phyloP scores from a whole-genome alignment of 2,329 filamentous ascomycete species.

The Sporothrix pseudoabietina region DNA sequence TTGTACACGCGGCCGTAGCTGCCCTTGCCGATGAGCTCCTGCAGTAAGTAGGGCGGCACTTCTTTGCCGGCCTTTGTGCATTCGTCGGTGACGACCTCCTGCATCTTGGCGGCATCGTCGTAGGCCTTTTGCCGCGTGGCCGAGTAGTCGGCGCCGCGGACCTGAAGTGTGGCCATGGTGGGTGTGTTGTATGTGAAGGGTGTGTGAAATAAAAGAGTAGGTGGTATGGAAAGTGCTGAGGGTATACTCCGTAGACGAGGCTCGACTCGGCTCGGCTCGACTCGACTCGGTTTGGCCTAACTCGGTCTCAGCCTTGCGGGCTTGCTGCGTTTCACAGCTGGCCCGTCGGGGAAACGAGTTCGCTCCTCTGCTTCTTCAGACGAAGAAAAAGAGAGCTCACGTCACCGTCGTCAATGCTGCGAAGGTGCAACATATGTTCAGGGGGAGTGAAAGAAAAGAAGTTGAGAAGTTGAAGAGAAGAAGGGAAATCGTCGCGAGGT shows the following conservation, averaged over 20 bases:
- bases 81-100: constrained; percentile 59
- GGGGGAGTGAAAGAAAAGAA: neutral
- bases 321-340: constrained; percentile 4
- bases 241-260: neutral
- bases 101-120: constrained; percentile 67
- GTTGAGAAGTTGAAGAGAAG: neutral
- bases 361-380: constrained; percentile 16
- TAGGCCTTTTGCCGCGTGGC: constrained; percentile 50
- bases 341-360: neutral
- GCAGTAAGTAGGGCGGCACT: constrained; percentile 62
- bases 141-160: constrained; percentile 40
- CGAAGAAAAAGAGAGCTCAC: constrained; percentile 11
- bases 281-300: neutral
- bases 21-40: constrained; percentile 69
- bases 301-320: constrained; percentile 17
- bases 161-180: constrained; percentile 41
- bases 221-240: neutral
- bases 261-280: neutral
- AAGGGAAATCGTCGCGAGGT: neutral
- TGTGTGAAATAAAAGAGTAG: neutral
- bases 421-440: neutral
- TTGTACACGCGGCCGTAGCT: constrained; percentile 71
- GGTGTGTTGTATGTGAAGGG: neutral
- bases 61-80: constrained; percentile 58
- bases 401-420: neutral